Base-by-base conservation (phyloP, 2,329 filamentous ascomycete species). In the Leptographium radiaticola region DNA sequence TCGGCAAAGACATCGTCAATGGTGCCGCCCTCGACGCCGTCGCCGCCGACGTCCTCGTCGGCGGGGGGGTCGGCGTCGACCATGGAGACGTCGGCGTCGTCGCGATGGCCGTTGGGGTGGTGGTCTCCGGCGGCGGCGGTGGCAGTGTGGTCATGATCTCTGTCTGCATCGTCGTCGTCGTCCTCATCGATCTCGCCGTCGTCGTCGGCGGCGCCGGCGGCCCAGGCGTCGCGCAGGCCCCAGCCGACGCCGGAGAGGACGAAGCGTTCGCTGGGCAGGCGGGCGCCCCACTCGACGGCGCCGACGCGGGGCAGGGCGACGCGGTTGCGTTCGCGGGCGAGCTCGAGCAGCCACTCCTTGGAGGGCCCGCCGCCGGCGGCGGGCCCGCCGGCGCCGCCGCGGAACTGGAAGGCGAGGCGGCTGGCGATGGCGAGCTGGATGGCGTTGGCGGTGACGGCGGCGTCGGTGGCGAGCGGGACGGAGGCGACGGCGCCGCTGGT, bases 331-430 rank as follows among this genome's bases (percentile, higher is more conserved):
- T 86, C 81, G 58, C 76, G 73, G 13, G 86, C 87, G n/a, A 89
- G 71, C 65, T 89, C 85, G 54, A 83, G 70, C 71, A 90, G 75
- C 67, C 86, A 89, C 59, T 91, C 87, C 64, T 90, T 90, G 66
- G 74, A 79, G 51, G 80, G 71, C 10, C 77, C 78, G 38, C 75
- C 68, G 8, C 68, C 69, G 2, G 64, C 67, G 1, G 60, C 71
- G 10, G 71, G 73, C 18, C 72, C 72, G 52, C 71, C 55, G 61
- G 71, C 71, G 63, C 75, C 73, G 57, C 77, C 69, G 57, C 77
- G 71, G 68, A 89, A 89, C 64, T 87, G 83, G 64, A 83, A 85
- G 34, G 81, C 77, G 45, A 87, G 73, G 5, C 86, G 74, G 48
- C 77, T 80, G 6, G 80, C 77, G 54, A 90, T 86, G 30, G 86